A percentile compares a stretch with the other conserved stretches of the same genome.
These are phyloP conservation scores for Ormosia emarginata DNA, from an alignment of 306 rosid genomes.

Conservation along the genomic window DNA sequence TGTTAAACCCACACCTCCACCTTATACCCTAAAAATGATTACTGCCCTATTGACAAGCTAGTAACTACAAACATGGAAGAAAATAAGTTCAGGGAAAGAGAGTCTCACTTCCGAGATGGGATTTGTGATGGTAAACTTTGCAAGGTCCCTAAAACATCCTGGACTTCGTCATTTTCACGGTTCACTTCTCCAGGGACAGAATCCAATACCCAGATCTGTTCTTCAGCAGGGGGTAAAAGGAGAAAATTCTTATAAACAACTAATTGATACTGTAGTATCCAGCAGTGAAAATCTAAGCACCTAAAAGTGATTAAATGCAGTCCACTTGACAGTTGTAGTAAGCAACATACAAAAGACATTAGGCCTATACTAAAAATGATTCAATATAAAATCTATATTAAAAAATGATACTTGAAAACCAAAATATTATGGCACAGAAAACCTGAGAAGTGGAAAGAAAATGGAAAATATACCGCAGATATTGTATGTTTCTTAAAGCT, in stretches of 20 bases:
- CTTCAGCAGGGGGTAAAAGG: slow-evolving; percentile 44
- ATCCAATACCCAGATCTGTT: slow-evolving; percentile 95
- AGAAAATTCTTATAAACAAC: slow-evolving; percentile 11
- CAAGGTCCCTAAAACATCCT: slow-evolving; percentile 64
- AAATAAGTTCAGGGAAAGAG: slow-evolving; percentile 18
- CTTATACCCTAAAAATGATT: neutral
- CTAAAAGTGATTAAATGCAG: neutral
- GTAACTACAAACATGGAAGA: neutral
- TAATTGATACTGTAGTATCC: slow-evolving; percentile 3
- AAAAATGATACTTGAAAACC: neutral
- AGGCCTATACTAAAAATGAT: neutral
- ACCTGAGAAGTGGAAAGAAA: neutral
- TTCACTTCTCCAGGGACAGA: slow-evolving; percentile 75
- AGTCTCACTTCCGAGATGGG: slow-evolving; percentile 72
- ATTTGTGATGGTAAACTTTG: slow-evolving; percentile 61
- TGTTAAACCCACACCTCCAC: neutral
- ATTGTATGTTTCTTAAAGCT: neutral
- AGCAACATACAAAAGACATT: neutral
- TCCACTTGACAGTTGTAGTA: neutral
- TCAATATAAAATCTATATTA: neutral
- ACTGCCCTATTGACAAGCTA: neutral
- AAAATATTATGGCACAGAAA: neutral
- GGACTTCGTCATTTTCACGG: slow-evolving; percentile 64
- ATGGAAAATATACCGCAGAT: neutral
- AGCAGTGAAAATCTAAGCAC: slow-evolving; percentile 9